Evolutionary conservation across 257 asterid genomes (phyloP).

Genomic region (Solanum etuberosum): DNA sequence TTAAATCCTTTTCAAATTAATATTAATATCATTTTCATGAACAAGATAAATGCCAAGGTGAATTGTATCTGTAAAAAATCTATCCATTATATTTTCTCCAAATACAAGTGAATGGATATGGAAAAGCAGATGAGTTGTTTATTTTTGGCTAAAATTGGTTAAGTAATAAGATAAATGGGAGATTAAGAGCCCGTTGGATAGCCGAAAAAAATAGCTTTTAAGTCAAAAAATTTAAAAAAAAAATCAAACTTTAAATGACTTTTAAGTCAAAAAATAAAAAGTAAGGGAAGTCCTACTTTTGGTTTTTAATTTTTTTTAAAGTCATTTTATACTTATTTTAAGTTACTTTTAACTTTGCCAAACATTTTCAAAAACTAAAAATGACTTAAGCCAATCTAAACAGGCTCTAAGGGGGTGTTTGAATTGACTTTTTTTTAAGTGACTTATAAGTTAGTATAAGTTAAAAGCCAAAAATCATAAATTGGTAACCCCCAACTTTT

Average conservation of each 20-base stretch:
- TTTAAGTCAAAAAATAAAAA: neutral
- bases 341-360: neutral
- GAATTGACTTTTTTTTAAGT: neutral
- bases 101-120: constrained; percentile 10
- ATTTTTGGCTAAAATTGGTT: constrained; percentile 22
- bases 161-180: constrained; percentile 19
- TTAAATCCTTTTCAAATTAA: neutral
- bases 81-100: constrained; percentile 5
- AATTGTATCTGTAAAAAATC: neutral
- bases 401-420: neutral
- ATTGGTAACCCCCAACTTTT: too few species aligned
- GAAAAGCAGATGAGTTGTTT: constrained; percentile 11
- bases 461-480: too few species aligned
- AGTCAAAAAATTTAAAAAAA: neutral
- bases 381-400: neutral
- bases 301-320: too few species aligned
- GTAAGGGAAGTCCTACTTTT: neutral
- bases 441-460: neutral
- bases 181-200: neutral
- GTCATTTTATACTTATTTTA: too few species aligned
- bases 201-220: too few species aligned
- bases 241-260: too few species aligned
- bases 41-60: neutral
- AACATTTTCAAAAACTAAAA: too few species aligned
- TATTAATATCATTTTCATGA: neutral